A percentile compares a stretch with the other conserved stretches of the same genome.
Conservation (phyloP, 2,329 filamentous ascomycete genomes). For the Nigrospora osmanthi region DNA sequence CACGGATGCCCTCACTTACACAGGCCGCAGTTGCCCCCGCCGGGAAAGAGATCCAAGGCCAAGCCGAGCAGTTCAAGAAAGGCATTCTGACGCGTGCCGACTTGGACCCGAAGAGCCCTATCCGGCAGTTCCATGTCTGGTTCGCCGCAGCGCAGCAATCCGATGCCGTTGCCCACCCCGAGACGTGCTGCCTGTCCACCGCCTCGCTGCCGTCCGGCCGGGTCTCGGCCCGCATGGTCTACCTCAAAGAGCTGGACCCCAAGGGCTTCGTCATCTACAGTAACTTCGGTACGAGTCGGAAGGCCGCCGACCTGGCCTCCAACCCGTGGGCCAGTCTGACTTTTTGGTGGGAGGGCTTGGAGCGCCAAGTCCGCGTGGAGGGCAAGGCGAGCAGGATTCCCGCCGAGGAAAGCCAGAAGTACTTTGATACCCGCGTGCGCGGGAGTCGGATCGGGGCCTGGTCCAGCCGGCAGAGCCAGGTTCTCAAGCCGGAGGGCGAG, state of each 20-base stretch:
- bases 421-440: slow-evolving; percentile 62
- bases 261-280: slow-evolving; percentile 84
- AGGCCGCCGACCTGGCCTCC: slow-evolving; percentile 57
- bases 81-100: slow-evolving; percentile 53
- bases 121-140: slow-evolving; percentile 84
- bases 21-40: slow-evolving; percentile 52
- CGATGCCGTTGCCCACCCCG: slow-evolving; percentile 60
- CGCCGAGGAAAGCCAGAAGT: slow-evolving; percentile 62
- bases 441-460: slow-evolving; percentile 85
- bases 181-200: slow-evolving; percentile 83
- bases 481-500: slow-evolving; percentile 42
- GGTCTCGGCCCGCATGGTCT: slow-evolving; percentile 79
- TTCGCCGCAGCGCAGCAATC: slow-evolving; percentile 62
- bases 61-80: slow-evolving; percentile 68
- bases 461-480: slow-evolving; percentile 83
- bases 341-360: slow-evolving; percentile 83
- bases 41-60: slow-evolving; percentile 45
- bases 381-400: slow-evolving; percentile 62
- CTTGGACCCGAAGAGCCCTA: slow-evolving; percentile 56
- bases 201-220: slow-evolving; percentile 75
- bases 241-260: slow-evolving; percentile 87
- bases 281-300: slow-evolving; percentile 76
- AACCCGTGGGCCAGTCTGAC: slow-evolving; percentile 78
- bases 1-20: neutral
- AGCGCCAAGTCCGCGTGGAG: slow-evolving; percentile 88